Base-by-base conservation (phyloP, 1,284 basidiomycete species). In the Lentinula novae-zelandiae region DNA sequence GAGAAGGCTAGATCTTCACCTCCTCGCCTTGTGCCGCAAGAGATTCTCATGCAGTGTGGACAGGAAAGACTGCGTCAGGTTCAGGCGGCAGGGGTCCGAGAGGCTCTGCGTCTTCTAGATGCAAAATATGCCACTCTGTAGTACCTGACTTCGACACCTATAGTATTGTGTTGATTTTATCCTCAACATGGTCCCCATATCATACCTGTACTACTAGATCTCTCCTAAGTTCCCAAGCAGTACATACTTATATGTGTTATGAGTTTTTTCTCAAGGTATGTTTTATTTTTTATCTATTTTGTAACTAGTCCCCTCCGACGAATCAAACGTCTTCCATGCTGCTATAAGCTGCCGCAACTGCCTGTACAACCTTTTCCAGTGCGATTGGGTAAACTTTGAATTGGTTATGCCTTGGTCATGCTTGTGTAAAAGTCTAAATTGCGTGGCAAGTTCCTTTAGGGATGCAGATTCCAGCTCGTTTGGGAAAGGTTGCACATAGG, bases 101-200 rank as follows among this genome's bases (percentile, higher is more conserved):
- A 93, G 65, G 93, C 93, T 12, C 74, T 95, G 50, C 83, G 85
- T 63, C 73, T 94, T 53, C 76, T 95, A 49, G 93, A 96, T 70
- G 81, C 84, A 9, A 87, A 88, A 67, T 90, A 87, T 71, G 65
- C 74, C 33, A 75, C 68, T 62, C 49, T 53, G 17, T 54, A 53
- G 49, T 9, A n/a, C 15, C 27, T 8, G 3, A 13, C 15, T 34
- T 36, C 6, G 8, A 12, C 33, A 13, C 20, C 17, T 27, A 6
- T 49, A 22, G 46, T 13, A 31, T 49, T 49, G 22, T 49, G 17
- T 49, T 12, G 1, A 49, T 22, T 7, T 49, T 38, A 9, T 38
- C 36, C 12, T 2, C 9, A 12, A 38, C 2, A 38, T 27, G 27
- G 27, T 27, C 36, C 22, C 8, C 46, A 48, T 51, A 34, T 51